Base-by-base conservation (phyloP, 257 asterid species). In the Coffea eugenioides region DNA sequence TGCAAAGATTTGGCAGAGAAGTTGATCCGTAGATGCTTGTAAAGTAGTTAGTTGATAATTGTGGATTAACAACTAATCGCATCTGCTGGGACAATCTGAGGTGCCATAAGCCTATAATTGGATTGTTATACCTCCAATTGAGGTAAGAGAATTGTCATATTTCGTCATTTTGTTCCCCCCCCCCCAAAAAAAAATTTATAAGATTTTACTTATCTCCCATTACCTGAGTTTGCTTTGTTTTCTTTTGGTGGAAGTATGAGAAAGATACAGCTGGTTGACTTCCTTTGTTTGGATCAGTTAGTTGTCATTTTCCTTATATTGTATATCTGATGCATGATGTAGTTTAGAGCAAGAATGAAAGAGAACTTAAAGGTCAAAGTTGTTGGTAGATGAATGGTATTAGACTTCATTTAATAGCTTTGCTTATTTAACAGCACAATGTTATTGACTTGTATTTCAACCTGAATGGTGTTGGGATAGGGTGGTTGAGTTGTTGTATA, bases 1-100 rank as follows among this genome's bases (percentile, higher is more conserved):
- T 71, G 39, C 87, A 86, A 81, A 85, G 81, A 68, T 84, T 85
- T 85, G 94, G 90, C 48, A 46, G 86, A 16, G 94, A 88, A 81
- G 77, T 80, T 83, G 83, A 88, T 48, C 87, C 79, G 82, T 89
- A 91, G 89, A 75, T 79, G 80, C 78, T 70, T 79, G 51, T 79
- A 73, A 83, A 73, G 78, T 82, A 83, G 75, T 65, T 67, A 57
- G 43, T 81, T 73, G 78, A 68, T 81, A n/a, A 80, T 73, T 52
- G 82, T 76, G 85, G 80, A 69, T 21, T 41, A 75, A 43, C 66
- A 65, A 49, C 77, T 7, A 52, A 45, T 75, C 74, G 54, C 36
- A 52, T 16, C 34, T 80, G 76, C 66, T 36, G 43, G 41, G 49
- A 25, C 48, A 11, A 45, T 68, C 41, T 80, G 56, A 59, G 66